These are phyloP conservation scores for Penicillium nordicum DNA, from an alignment of 2,329 filamentous ascomycete species.

Conservation along the genomic window DNA sequence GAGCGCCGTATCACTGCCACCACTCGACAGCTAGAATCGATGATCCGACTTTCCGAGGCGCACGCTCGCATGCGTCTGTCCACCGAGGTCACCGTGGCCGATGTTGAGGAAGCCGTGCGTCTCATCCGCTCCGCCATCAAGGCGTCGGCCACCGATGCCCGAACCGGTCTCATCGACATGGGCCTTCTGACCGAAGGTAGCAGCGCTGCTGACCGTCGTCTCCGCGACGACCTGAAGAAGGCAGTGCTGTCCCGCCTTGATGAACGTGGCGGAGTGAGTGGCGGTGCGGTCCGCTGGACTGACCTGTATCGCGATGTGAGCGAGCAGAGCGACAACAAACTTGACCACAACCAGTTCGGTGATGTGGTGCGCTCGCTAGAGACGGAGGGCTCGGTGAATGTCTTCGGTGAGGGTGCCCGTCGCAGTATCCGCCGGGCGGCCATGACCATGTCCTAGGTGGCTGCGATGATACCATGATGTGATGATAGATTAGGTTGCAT, in stretches of 20 bases:
- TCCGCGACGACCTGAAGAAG: constrained; percentile 78
- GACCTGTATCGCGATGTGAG: constrained; percentile 71
- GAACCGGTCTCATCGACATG: constrained; percentile 95
- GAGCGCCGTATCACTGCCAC: constrained; percentile 98
- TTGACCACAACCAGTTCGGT: constrained; percentile 77
- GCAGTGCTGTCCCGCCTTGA: constrained; percentile 73
- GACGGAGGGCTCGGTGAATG: constrained; percentile 75
- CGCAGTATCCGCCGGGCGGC: constrained; percentile 67
- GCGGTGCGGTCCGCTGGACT: constrained; percentile 68
- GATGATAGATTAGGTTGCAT: constrained; percentile 28
- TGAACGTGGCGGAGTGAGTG: constrained; percentile 66
- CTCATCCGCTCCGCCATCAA: constrained; percentile 93
- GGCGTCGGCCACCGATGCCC: constrained; percentile 89
- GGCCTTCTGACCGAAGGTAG: constrained; percentile 91
- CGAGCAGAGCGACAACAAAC: constrained; percentile 64
- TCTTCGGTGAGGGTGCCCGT: constrained; percentile 79
- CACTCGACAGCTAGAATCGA: constrained; percentile 92
- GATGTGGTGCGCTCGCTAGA: constrained; percentile 78
- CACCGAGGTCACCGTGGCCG: constrained; percentile 68
- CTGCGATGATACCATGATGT: constrained; percentile 26
- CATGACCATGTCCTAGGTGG: constrained; percentile 14
- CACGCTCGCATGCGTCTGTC: constrained; percentile 97
- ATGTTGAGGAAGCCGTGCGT: constrained; percentile 86
- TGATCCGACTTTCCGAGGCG: constrained; percentile 95
- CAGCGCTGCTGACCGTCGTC: constrained; percentile 76